Percentiles rank a stretch among this genome's conserved stretches.
Evolutionary conservation across 73 alveolate genomes (phyloP).

Genomic region (Halteria grandinella): DNA sequence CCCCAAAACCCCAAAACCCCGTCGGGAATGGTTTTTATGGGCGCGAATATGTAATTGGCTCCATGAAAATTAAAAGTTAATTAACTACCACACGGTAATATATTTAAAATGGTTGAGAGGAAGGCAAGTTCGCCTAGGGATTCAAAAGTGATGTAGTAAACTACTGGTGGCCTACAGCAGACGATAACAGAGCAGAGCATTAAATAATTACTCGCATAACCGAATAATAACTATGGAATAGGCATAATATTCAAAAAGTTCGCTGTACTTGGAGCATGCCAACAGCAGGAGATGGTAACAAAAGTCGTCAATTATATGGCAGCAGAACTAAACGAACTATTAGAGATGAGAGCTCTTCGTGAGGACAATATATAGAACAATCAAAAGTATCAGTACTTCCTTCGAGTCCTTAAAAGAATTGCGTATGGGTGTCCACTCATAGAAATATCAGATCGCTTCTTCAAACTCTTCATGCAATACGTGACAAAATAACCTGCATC

Average conservation of each 20-base stretch:
- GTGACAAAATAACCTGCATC: background rate
- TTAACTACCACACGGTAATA: too few species aligned
- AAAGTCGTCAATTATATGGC: conserved; percentile 6
- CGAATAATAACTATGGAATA: conserved; percentile 46
- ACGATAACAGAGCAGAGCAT: too few species aligned
- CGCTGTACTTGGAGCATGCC: conserved; percentile 8
- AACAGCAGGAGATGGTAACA: conserved; percentile 6
- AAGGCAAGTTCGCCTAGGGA: too few species aligned
- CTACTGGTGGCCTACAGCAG: too few species aligned
- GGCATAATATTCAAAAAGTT: conserved; percentile 35
- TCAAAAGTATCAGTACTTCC: conserved; percentile 10
- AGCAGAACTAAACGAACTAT: conserved; percentile 3
- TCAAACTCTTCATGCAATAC: background rate
- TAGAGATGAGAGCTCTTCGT: background rate
- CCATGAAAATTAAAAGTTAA: too few species aligned
- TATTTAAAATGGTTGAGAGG: too few species aligned
- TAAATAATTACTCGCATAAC: too few species aligned
- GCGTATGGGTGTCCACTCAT: conserved; percentile 58
- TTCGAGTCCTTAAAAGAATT: conserved; percentile 44
- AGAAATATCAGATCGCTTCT: conserved; percentile 51
- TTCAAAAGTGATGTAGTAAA: too few species aligned
- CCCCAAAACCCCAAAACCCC: too few species aligned
- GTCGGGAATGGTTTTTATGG: too few species aligned
- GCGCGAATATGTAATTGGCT: too few species aligned
- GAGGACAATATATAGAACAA: conserved; percentile 14